Conservation (phyloP, 352 stramenopile species). For the Pythium scleroteichum region DNA sequence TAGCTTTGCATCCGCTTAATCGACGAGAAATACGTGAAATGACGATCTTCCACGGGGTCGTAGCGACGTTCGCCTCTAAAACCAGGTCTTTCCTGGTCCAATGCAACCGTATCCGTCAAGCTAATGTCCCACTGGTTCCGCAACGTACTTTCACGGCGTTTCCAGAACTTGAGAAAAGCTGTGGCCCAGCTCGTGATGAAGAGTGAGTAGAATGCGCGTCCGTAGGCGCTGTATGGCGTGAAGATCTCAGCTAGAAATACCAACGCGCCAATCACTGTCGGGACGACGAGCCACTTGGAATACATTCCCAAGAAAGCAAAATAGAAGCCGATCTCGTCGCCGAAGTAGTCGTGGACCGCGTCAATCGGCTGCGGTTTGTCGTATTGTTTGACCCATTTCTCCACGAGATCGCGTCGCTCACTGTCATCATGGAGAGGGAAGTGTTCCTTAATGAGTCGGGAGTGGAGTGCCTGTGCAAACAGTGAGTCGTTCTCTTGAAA, state of each 20-base stretch:
- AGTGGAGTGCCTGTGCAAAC: slow-evolving; percentile 69
- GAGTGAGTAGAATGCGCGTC: slow-evolving; percentile 82
- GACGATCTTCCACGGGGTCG: slow-evolving; percentile 76
- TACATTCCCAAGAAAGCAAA: slow-evolving; percentile 98
- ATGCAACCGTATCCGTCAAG: slow-evolving; percentile 34
- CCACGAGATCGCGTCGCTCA: slow-evolving; percentile 63
- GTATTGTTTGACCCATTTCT: slow-evolving; percentile 80
- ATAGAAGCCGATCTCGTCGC: slow-evolving; percentile 95
- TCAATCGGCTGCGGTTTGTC: slow-evolving; percentile 57
- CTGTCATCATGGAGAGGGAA: slow-evolving; percentile 78
- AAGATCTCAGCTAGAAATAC: slow-evolving; percentile 87
- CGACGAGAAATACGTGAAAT: slow-evolving; percentile 85
- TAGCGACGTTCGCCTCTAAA: slow-evolving; percentile 76
- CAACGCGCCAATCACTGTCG: slow-evolving; percentile 84
- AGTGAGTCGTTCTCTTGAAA: slow-evolving; percentile 74
- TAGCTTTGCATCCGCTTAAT: slow-evolving; percentile 80
- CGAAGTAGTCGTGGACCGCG: slow-evolving; percentile 73
- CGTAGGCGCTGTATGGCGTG: slow-evolving; percentile 55
- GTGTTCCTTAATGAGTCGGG: slow-evolving; percentile 61
- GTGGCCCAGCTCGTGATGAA: slow-evolving; percentile 91
- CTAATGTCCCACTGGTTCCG: slow-evolving; percentile 86
- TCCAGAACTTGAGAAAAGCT: slow-evolving; percentile 91
- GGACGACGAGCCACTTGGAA: slow-evolving; percentile 92
- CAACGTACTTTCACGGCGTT: slow-evolving; percentile 83
- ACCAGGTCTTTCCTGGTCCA: slow-evolving; percentile 62